Base-by-base conservation (phyloP, 345 rosid species). In the Kernera saxatilis region DNA sequence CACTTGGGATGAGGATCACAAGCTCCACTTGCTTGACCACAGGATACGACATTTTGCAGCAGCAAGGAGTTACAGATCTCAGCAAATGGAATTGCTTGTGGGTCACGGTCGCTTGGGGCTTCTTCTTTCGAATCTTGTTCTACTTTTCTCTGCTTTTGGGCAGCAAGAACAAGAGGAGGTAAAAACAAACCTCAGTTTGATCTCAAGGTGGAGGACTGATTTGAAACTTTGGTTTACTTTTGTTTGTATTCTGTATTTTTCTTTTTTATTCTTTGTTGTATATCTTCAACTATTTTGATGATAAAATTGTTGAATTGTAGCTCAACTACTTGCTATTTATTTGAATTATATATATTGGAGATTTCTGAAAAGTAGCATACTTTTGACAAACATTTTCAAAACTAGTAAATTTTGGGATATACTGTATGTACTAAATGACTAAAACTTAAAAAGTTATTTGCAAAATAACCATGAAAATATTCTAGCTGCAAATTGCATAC, bases 111-210 rank as follows among this genome's bases (percentile, higher is more conserved):
- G 81, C 81, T 56, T 80, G 84, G 81, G 81, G 84, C 0, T 80
- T 77, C 67, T 77, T 77, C 49, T 80, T 80, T 33, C 39, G 84
- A 32, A 59, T 73, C 54, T 51, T 80, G 70, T 80, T 80, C 32
- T 80, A 80, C 71, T 73, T 80, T 52, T 45, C 81, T 59, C 71
- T 80, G 64, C 59, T 80, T 48, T 23, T 77, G 56, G 84, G 81
- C 7, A 74, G 84, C 26, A 77, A 77, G 64, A 80, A 80, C 81
- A 80, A 77, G 84, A 77, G 84, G 48, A 77, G 61, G 72, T 73
- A 39, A 57, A 8, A 12, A 11, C 11, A 26, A 37, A 55, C 19
- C 41, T 45, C 17, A 9, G 59, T 6, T 65, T 45, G 30, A 56
- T 37, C 27, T 19, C 32, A 54, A 8, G 51, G 26, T 5, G 50